Evolutionary conservation across 768 basidiomycete genomes (phyloP), one percentile per base, ranked within the genome.

Genomic region (Pleurotus tuoliensis): DNA sequence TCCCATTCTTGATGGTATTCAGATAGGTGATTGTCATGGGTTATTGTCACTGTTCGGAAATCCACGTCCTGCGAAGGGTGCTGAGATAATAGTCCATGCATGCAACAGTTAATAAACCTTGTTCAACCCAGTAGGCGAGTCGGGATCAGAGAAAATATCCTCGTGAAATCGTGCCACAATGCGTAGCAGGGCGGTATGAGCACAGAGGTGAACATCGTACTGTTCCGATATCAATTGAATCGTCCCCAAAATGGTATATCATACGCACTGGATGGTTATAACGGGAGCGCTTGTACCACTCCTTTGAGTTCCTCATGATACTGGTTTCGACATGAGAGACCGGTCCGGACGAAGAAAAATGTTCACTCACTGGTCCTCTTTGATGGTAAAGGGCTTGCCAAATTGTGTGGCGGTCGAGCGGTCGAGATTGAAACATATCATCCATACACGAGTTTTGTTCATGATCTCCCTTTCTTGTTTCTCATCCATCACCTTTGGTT

Each of bases 341-440:
- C 30, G 8, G 41, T 22, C 15, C 41, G 9, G 1, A 44, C n/a
- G n/a, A n/a, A 34, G 9, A 11, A 34, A 34, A 3, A 4, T 11
- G 39, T 30, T 34, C 7, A 74, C 83, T 53, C 61, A 86, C 85
- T 80, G 87, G 65, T 94, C 91, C 63, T 94, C 92, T 62, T 88
- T 88, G 66, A 95, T 87, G 7, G 91, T 92, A 11, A 86, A 87
- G 2, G 92, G 91, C 69, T 94, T 94, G 3, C 93, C 94, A 67
- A 93, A 91, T 67, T 94, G 88, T 2, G 89, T 93, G 2, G 91
- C 87, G 2, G 88, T 87, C 24, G 92, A 94, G 15, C 90, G 82
- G 67, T 97, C 94, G 56, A 95, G 68, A 66, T 92, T 91, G 73
- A 88, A 94, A 67, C 91, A 94, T 50, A 90, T 88, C 77, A 95